Evolutionary conservation across 306 rosid genomes (phyloP).

Genomic region (Astragalus glycyphyllos): DNA sequence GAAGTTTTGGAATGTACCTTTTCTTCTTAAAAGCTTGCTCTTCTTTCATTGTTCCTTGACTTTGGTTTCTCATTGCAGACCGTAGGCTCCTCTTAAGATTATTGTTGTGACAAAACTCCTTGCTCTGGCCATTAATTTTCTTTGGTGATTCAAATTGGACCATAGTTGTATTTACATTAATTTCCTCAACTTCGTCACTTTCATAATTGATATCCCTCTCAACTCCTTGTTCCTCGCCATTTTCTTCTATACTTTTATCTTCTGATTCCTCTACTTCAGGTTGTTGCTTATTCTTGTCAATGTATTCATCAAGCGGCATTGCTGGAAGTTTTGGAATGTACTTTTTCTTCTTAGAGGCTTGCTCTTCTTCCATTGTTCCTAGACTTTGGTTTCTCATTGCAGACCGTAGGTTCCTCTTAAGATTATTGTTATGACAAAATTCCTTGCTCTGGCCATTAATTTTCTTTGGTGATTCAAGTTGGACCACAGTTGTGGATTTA

Average conservation of each 20-base stretch:
- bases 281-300: not conserved
- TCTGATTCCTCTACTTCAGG: not conserved
- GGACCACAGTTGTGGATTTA: not conserved
- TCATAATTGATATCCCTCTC: not conserved
- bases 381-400: not conserved
- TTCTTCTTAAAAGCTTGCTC: slow-evolving; percentile 1
- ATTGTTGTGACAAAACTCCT: not conserved
- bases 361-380: not conserved
- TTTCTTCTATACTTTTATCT: not conserved
- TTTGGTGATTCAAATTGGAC: not conserved
- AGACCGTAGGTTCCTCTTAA: not conserved
- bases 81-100: not conserved
- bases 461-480: not conserved
- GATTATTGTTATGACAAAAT: not conserved
- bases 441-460: not conserved
- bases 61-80: not conserved
- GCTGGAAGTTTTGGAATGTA: not conserved
- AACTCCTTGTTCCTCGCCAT: not conserved
- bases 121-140: not conserved
- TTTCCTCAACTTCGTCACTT: not conserved
- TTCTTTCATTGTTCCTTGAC: not conserved
- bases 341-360: slow-evolving; percentile 6
- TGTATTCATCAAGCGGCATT: slow-evolving; percentile 2
- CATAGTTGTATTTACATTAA: not conserved
- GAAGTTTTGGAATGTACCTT: not conserved